Evolutionary conservation across 768 basidiomycete genomes (phyloP).

Genomic region (Dentipellis sp.): DNA sequence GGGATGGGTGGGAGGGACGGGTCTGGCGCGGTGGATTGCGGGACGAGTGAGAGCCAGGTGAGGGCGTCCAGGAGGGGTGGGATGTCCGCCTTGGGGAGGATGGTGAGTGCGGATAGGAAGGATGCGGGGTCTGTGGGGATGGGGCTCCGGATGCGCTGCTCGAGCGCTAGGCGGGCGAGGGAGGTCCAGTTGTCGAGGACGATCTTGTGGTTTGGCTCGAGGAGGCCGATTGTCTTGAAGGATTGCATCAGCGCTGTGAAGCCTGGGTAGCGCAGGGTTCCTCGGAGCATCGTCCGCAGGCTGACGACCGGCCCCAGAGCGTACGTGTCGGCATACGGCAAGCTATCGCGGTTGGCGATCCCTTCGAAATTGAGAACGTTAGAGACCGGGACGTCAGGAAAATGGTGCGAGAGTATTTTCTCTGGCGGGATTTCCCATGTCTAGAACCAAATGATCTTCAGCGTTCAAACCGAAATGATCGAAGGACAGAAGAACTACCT

Average conservation of each 20-base stretch:
- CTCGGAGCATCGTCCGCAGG: constrained; percentile 65
- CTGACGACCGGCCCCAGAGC: constrained; percentile 30
- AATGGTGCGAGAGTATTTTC: constrained; percentile 45
- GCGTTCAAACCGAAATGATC: too few species aligned
- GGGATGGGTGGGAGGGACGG: constrained; percentile 36
- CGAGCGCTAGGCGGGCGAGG: constrained; percentile 27
- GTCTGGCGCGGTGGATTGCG: constrained; percentile 9
- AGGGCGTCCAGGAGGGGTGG: constrained; percentile 31
- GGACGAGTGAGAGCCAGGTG: constrained; percentile 35
- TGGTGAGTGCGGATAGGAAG: constrained; percentile 25
- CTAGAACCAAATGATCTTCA: constrained; percentile 22
- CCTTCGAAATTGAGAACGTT: constrained; percentile 66
- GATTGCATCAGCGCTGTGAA: constrained; percentile 67
- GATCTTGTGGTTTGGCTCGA: constrained; percentile 36
- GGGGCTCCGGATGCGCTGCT: constrained; percentile 16
- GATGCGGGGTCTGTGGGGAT: constrained; percentile 24
- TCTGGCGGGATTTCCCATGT: constrained; percentile 38
- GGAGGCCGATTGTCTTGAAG: constrained; percentile 62
- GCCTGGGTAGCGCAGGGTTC: constrained; percentile 84
- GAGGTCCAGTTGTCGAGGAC: constrained; percentile 28
- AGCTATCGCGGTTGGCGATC: constrained; percentile 75
- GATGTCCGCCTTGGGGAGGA: constrained; percentile 14
- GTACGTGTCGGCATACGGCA: constrained; percentile 64
- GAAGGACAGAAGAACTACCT: constrained; percentile 30
- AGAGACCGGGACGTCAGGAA: constrained; percentile 60